phyloP scores from a whole-genome alignment of 1,139 yeast genomes.

The Diutina catenulata region DNA sequence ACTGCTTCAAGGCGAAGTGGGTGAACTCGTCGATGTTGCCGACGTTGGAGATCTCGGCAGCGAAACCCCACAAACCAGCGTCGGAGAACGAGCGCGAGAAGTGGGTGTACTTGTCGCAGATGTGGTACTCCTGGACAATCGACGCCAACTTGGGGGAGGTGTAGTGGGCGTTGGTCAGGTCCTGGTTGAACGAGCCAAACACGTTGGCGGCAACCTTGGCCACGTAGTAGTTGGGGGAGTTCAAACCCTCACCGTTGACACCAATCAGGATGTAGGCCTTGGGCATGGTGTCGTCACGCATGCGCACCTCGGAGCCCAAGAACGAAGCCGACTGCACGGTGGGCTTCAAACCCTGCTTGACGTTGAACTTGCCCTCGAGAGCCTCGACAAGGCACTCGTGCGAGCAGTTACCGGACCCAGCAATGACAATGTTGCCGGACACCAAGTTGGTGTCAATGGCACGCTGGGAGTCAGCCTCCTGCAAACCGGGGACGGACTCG shows the following conservation, averaged over 20 bases:
- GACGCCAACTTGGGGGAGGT: conserved; percentile 82
- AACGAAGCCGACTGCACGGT: conserved; percentile 42
- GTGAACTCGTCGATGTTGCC: conserved; percentile 56
- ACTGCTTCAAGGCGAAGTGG: conserved; percentile 72
- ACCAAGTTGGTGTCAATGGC: conserved; percentile 48
- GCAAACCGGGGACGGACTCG: conserved; percentile 49
- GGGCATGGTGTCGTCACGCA: conserved; percentile 80
- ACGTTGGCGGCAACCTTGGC: conserved; percentile 67
- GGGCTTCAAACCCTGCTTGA: conserved; percentile 47
- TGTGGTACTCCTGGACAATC: conserved; percentile 58
- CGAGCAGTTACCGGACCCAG: conserved; percentile 60
- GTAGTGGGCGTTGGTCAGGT: conserved; percentile 41
- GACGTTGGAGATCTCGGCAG: conserved; percentile 51
- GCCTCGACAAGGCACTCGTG: conserved; percentile 61
- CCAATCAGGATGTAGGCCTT: conserved; percentile 69
- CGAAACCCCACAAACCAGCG: conserved; percentile 77
- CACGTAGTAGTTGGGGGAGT: conserved; percentile 53
- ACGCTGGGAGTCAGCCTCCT: conserved; percentile 42
- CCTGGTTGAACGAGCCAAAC: conserved; percentile 49
- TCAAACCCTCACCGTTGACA: conserved; percentile 55
- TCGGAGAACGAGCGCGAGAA: conserved; percentile 64
- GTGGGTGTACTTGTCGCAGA: conserved; percentile 61
- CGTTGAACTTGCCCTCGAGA: conserved; percentile 37
- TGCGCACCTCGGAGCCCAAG: conserved; percentile 77
- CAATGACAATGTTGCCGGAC: conserved; percentile 53